Conservation (phyloP, 148 eudicot species). For the Vaccinium macrocarpon region DNA sequence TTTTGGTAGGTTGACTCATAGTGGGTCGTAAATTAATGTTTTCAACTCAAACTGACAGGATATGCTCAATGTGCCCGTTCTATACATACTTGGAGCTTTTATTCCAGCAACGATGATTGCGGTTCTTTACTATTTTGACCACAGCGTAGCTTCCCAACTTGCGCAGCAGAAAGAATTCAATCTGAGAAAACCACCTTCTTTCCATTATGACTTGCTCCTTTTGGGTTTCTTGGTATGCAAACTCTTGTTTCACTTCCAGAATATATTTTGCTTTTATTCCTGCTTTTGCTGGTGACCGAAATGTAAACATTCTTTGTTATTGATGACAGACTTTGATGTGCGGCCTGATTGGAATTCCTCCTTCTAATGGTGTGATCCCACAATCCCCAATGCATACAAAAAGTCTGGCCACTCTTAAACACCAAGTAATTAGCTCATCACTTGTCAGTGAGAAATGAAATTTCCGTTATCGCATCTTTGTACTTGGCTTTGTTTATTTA, state of each 20-base stretch:
- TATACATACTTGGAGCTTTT: slow-evolving; percentile 88
- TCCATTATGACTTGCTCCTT: slow-evolving; percentile 94
- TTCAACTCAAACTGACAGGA: slow-evolving; percentile 46
- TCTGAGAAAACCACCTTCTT: slow-evolving; percentile 89
- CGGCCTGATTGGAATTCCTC: slow-evolving; percentile 94
- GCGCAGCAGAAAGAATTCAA: slow-evolving; percentile 95
- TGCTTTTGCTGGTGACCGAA: neutral
- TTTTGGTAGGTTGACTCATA: neutral
- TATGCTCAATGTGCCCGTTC: slow-evolving; percentile 81
- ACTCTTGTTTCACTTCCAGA: neutral
- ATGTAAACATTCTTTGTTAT: neutral
- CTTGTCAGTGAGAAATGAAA: neutral
- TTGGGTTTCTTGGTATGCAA: slow-evolving; percentile 76
- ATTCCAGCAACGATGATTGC: slow-evolving; percentile 99
- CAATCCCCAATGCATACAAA: slow-evolving; percentile 99
- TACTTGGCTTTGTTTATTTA: neutral
- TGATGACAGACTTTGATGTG: slow-evolving; percentile 69
- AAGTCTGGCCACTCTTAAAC: slow-evolving; percentile 95
- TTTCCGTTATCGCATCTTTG: neutral
- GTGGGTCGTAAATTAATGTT: neutral
- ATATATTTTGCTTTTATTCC: neutral
- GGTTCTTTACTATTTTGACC: slow-evolving; percentile 97
- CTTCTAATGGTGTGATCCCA: slow-evolving; percentile 97
- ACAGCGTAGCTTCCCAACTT: slow-evolving; percentile 98
- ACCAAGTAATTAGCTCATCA: slow-evolving; percentile 57